Base-by-base conservation (phyloP, 495 filamentous ascomycete species). In the Aspergillus campestris region DNA sequence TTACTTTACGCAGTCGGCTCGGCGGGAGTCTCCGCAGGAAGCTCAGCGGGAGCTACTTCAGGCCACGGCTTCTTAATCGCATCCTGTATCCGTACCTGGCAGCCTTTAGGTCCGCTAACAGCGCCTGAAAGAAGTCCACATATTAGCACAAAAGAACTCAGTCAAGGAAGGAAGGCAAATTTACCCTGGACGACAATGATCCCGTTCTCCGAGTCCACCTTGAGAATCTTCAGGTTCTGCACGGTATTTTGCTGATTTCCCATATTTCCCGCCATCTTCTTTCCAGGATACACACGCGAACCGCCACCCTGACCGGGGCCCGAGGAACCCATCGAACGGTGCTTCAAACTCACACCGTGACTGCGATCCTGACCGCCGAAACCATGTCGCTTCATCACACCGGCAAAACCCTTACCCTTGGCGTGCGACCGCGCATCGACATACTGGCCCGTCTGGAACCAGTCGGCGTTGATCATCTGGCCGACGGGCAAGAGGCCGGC, bases 191-290 rank as follows among this genome's bases (percentile, higher is more conserved):
- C 78, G 44, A 96, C 82, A 38, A 98, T 80, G 49, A 94, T 77
- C 8, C 92, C 91, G 57, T 87, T 81, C 57, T 83, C 81, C 45
- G 78, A 72, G 66, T 96, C 87, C 31, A 95, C 83, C 70, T 86
- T 81, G 56, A 98, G 66, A 42, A 98, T 81, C 66, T 86, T 86
- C 51, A 95, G 65, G 61, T 94, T 94, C 73, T 96, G 89, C 12
- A 87, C 71, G 32, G 92, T 98, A 35, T 87, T 84, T 51, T 79
- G 78, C 62, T 90, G 73, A 45, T 82, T 82, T 18, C 92, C 92
- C 92, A 98, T 96, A 36, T 87, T 78, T 45, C 92, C 92, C 14
- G 92, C 80, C 92, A 98, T 98, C 66, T 86, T 87, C 81, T 98
- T 98, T 40, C 92, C 92, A 0, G 92, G 92, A 47, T 84, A 78